These are phyloP conservation scores for Mycosphaerella sp. DNA, from an alignment of 2,329 filamentous ascomycete genomes.

Conservation along the genomic window DNA sequence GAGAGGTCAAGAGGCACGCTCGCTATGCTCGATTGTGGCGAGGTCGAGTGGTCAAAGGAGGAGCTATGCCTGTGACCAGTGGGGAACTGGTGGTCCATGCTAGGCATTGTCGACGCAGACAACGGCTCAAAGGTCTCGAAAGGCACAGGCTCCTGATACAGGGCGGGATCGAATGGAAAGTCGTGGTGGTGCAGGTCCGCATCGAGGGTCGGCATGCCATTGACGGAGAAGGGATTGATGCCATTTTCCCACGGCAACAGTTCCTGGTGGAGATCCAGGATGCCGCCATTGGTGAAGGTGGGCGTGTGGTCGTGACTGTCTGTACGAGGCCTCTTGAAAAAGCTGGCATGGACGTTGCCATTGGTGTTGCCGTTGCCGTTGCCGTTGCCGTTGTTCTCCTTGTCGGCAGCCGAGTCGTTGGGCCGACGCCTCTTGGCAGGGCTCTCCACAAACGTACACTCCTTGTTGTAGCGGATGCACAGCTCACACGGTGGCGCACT, in stretches of 20 bases:
- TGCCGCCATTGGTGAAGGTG: constrained; percentile 20
- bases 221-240: constrained; percentile 27
- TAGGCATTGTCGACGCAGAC: constrained; percentile 22
- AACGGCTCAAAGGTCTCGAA: constrained; percentile 29
- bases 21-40: constrained; percentile 21
- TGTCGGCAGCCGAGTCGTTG: constrained; percentile 23
- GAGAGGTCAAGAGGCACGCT: constrained; percentile 21
- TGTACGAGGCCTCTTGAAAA: constrained; percentile 18
- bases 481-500: constrained; percentile 40
- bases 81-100: constrained; percentile 5
- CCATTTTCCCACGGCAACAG: constrained; percentile 28
- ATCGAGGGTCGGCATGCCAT: constrained; percentile 21
- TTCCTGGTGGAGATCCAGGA: constrained; percentile 27
- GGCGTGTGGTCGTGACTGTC: constrained; percentile 19
- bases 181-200: constrained; percentile 17
- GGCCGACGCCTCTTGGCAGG: constrained; percentile 33
- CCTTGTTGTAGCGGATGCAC: constrained; percentile 39
- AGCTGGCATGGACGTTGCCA: constrained; percentile 8
- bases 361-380: too few relatives aligned
- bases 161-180: constrained; percentile 29
- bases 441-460: constrained; percentile 43
- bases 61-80: constrained; percentile 16
- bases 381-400: constrained; percentile 11
- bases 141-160: constrained; percentile 27
- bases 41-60: constrained; percentile 24